These are phyloP conservation scores for Yamadazyma sp. DNA, from an alignment of 805 yeast species.

Conservation along the genomic window DNA sequence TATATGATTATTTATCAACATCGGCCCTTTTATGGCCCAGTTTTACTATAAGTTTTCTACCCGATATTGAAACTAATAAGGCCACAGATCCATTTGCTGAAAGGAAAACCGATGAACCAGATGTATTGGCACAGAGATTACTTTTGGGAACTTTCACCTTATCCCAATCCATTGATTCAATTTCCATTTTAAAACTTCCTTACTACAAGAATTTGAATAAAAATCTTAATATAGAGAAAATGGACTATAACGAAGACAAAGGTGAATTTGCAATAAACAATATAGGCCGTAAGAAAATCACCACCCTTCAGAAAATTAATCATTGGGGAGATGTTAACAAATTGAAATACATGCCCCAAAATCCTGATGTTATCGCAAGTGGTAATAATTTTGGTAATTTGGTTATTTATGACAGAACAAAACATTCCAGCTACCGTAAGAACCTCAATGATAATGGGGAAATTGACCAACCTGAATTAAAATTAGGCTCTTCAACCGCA, in stretches of 20 bases:
- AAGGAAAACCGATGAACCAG: conserved; percentile 1
- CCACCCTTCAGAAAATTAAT: conserved; percentile 53
- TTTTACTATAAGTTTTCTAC: conserved; percentile 40
- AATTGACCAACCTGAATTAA: conserved; percentile 49
- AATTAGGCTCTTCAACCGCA: conserved; percentile 33
- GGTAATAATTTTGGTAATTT: conserved; percentile 64
- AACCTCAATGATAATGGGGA: conserved; percentile 22
- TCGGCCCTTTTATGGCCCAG: conserved; percentile 44
- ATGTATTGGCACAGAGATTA: conserved; percentile 34
- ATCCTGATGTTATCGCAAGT: conserved; percentile 78
- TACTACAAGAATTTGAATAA: conserved; percentile 28
- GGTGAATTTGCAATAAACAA: conserved; percentile 37
- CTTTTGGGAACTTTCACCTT: conserved; percentile 65
- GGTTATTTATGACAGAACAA: conserved; percentile 76
- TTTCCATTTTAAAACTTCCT: conserved; percentile 34
- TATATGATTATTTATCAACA: conserved; percentile 41
- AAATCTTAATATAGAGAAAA: conserved; percentile 34
- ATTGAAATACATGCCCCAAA: conserved; percentile 76
- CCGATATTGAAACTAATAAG: conserved; percentile 27
- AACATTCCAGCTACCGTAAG: conserved; percentile 49
- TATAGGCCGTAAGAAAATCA: conserved; percentile 24
- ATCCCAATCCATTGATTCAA: conserved; percentile 50
- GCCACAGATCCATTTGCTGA: background rate
- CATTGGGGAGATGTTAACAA: conserved; percentile 73
- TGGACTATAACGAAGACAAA: conserved; percentile 36